Evolutionary conservation across 2,329 filamentous ascomycete species (phyloP), one percentile per base, ranked within the genome.

Genomic region (Alternaria solani): DNA sequence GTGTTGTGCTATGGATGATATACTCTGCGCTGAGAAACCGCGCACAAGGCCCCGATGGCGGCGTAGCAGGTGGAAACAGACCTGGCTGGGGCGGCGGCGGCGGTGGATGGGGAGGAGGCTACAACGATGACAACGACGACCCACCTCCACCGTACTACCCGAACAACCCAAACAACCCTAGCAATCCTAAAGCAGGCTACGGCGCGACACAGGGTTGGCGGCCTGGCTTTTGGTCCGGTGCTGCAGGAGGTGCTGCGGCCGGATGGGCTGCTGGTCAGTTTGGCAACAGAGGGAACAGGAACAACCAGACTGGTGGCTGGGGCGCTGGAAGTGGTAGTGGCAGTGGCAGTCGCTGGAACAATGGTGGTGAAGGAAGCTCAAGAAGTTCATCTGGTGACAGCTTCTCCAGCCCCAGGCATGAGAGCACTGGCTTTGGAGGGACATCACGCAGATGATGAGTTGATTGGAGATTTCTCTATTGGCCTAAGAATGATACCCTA

Each of bases 181-280:
- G 25, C n/a, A 66, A 61, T 59, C 59, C 65, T 51, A 44, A 70
- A 64, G 55, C 63, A 42, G 59, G 60, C 49, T 70, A 74, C 42
- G 68, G 69, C 9, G 62, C 65, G 3, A 70, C 61, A 14, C 62
- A 86, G 62, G 82, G 83, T 1, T 93, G 90, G 89, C 83, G 84
- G 51, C 90, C 91, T 5, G 91, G 91, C 1, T 93, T 93, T 78
- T 93, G 90, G 90, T 86, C 82, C 18, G 91, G 90, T 20, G 79
- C 87, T n/a, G 84, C 86, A 0, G 85, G 86, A 16, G 91, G 91
- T 44, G 89, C 88, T 5, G 90, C 90, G 1, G 90, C 89, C 3
- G 88, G 84, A 1, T 92, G 92, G 71, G 75, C 85, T 59, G 88
- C 89, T 6, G 87, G 87, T 0, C 85, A 70, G 34, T 57, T 53